Base-by-base conservation (phyloP, 768 basidiomycete species). In the Botryobasidium botryosum region DNA sequence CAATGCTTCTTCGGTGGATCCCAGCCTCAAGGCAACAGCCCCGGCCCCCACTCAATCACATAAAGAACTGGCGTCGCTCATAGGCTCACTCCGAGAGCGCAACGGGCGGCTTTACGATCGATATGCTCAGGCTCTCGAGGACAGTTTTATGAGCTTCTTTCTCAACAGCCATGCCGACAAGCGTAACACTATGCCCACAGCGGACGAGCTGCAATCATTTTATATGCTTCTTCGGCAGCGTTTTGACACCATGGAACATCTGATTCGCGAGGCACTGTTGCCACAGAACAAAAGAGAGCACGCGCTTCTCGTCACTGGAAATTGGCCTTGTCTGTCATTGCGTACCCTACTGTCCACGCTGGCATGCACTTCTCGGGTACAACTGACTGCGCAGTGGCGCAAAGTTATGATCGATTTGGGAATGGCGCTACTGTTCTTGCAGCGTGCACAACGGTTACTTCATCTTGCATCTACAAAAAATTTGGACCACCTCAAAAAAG, bases 391-490 rank as follows among this genome's bases (percentile, higher is more conserved):
- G 1, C 20, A 50, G 10, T 69, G 68, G 68, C 44, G 48, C 40
- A 26, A 44, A 12, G 54, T 45, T 47, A 50, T 69, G 15, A 48
- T 56, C 12, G 17, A 8, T 13, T 45, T 68, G n/a, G 57, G 60
- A 5, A 48, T 58, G 35, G 49, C 54, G 2, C 46, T 58, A 5
- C 48, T 68, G 1, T 50, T 55, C 13, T 56, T 61, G 21, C 68
- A 69, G 27, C 63, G 61, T 39, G 53, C 64, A 17, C 57, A 60
- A 21, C 58, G 67, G 29, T 40, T 68, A n/a, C n/a, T n/a, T n/a
- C n/a, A n/a, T n/a, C n/a, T n/a, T n/a, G n/a, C n/a, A n/a, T n/a
- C n/a, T n/a, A 33, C 32, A 43, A 64, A 43, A 47, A 46, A 7
- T 44, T 63, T 23, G 49, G 47, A 10, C 40, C 49, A 1, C 47